Base-by-base conservation (phyloP, 805 yeast genomes). In the Lipomyces oligophaga region DNA sequence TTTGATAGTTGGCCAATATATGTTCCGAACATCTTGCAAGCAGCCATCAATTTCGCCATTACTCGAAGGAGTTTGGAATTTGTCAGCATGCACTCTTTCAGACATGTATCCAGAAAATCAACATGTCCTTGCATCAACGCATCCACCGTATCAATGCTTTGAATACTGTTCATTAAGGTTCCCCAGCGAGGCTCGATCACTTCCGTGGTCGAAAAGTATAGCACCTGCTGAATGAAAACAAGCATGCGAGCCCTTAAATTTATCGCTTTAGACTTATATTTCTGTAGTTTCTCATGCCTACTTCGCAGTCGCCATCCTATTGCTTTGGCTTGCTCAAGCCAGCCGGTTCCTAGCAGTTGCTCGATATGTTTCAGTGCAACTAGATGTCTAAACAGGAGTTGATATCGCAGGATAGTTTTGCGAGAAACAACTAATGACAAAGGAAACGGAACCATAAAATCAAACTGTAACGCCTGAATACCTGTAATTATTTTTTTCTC, bases 401-500 rank as follows among this genome's bases (percentile, higher is more conserved):
- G 96, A 60, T 83, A 87, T 53, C 93, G 86, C 39, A 80, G 74
- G 15, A 86, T 69, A 21, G 81, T 78, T 13, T 87, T 82, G 44
- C 80, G 76, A 15, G 84, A 79, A 0, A 87, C 67, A 0, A 93
- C 71, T 21, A 90, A 70, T 59, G 87, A 87, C 39, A 87, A 66
- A 0, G 99, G 99, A 61, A 86, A 93, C 2, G 97, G 96, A 19
- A 89, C 62, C 30, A 52, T 52, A 47, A 68, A 64, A 35, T 69
- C 70, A 20, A 71, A 58, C 50, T 67, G 68, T 27, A 70, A 38
- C 0, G 67, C 68, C 43, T 63, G 63, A 6, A 58, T 42, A 3
- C 68, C 71, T 2, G 58, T 54, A 22, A 63, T 40, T 1, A 53
- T 16, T 41, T 54, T 58, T 36, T 43, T 49, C 19, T 38, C 44